Conservation (phyloP, 2,329 filamentous ascomycete genomes). For the Dactylellina haptotyla region DNA sequence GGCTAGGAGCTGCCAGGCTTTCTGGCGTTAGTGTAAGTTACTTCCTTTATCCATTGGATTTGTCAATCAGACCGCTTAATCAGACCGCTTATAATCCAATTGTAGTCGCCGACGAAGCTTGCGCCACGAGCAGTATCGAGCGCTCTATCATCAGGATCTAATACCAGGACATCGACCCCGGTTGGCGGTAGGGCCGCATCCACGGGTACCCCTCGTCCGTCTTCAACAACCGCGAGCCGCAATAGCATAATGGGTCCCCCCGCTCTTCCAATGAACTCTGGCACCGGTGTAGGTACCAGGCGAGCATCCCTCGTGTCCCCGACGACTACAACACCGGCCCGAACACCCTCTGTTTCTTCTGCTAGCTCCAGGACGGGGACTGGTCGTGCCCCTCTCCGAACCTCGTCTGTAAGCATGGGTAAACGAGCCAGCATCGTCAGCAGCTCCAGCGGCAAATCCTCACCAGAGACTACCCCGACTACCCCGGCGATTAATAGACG, state of each 20-base stretch:
- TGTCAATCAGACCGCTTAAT: not conserved
- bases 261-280: slow-evolving; percentile 28
- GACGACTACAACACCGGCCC: slow-evolving; percentile 16
- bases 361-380: slow-evolving; percentile 23
- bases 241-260: slow-evolving; percentile 45
- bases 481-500: slow-evolving; percentile 43
- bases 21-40: slow-evolving; percentile 32
- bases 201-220: slow-evolving; percentile 21
- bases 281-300: not conserved
- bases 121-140: slow-evolving; percentile 46
- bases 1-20: slow-evolving; percentile 25
- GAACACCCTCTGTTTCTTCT: slow-evolving; percentile 43
- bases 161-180: slow-evolving; percentile 43
- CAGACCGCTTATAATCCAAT: slow-evolving; percentile 1
- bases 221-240: slow-evolving; percentile 23
- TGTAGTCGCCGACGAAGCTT: slow-evolving; percentile 49
- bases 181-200: slow-evolving; percentile 42
- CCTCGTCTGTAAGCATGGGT: slow-evolving; percentile 23
- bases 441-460: slow-evolving; percentile 61
- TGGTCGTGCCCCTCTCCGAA: slow-evolving; percentile 32
- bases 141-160: slow-evolving; percentile 38
- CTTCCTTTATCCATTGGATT: not conserved
- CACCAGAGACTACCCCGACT: slow-evolving; percentile 55
- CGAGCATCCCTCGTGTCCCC: slow-evolving; percentile 47
- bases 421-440: slow-evolving; percentile 38